Evolutionary conservation across 2,329 filamentous ascomycete species (phyloP).

Genomic region (Aspergillus fructus): DNA sequence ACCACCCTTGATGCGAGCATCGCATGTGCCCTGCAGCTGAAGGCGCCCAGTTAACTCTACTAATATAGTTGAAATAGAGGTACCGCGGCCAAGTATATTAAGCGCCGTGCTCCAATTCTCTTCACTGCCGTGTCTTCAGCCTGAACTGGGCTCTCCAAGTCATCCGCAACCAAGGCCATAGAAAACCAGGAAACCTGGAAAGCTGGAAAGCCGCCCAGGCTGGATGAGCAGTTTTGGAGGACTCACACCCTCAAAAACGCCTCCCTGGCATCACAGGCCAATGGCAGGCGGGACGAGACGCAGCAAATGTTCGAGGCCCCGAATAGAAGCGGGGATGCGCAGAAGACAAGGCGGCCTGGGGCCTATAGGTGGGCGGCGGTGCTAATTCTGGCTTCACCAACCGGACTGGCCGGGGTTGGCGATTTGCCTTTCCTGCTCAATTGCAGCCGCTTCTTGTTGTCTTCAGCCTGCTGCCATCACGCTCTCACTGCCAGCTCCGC

Average conservation of each 20-base stretch:
- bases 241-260: slow-evolving; percentile 15
- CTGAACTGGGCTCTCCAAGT: neutral
- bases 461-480: neutral
- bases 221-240: neutral
- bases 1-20: neutral
- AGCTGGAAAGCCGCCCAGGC: too few species aligned
- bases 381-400: slow-evolving; percentile 18
- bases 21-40: too few species aligned
- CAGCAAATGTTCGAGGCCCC: slow-evolving; percentile 22
- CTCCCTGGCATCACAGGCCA: slow-evolving; percentile 15
- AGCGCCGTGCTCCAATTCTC: too few species aligned
- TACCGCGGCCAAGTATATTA: too few species aligned
- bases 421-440: slow-evolving; percentile 1
- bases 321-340: slow-evolving; percentile 21
- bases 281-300: slow-evolving; percentile 10
- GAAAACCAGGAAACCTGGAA: too few species aligned
- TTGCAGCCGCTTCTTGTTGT: too few species aligned
- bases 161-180: neutral
- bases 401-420: neutral
- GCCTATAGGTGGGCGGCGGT: slow-evolving; percentile 15
- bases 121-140: neutral
- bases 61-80: too few species aligned
- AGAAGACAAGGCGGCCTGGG: slow-evolving; percentile 4
- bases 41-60: too few species aligned
- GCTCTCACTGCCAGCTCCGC: neutral